Evolutionary conservation across 768 basidiomycete genomes (phyloP), one percentile per base, ranked within the genome.

Genomic region (Multifurca ochricompacta): DNA sequence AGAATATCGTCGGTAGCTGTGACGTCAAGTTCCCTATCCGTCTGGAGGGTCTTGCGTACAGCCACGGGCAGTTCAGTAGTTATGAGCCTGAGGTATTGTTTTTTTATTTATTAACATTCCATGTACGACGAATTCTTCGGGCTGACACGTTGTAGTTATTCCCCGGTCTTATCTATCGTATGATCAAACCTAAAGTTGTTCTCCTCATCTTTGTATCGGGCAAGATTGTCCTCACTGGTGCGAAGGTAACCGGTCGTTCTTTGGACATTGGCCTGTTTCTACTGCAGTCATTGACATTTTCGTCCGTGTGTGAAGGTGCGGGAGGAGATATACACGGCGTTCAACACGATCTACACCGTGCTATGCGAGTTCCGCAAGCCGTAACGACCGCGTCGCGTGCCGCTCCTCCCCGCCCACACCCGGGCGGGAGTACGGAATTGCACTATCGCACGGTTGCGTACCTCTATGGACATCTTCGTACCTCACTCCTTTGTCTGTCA

Each of bases 141-240:
- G 23, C 47, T 5, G 50, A 45, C 55, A 3, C 11, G 1, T 4
- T 10, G 4, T 11, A 98, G 95, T 74, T 98, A 52, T 98, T 99
- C 85, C 95, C 96, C 50, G 95, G 96, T 65, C 79, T 99, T 41
- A 98, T 99, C 68, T 98, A 99, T 67, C 89, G 95, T 63, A 98
- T 98, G 96, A 88, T 97, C 73, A 96, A 97, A 71, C 96, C 96
- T 6, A 99, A 99, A 73, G 96, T 99, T 60, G 96, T 99, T 36
- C 74, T 99, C 37, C 78, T 99, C 48, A 98, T 99, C 65, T 99
- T 99, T 73, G 96, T 98, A 11, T 97, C 94, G 23, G 96, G 96
- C 30, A 99, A 98, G 77, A 98, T 98, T 64, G 96, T 99, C 53
- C 73, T 99, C 67, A 98, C 96, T 25, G 96, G 96, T 68, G 96